phyloP scores from a whole-genome alignment of 768 basidiomycete genomes.

The Boletus rufocinnamomeus region DNA sequence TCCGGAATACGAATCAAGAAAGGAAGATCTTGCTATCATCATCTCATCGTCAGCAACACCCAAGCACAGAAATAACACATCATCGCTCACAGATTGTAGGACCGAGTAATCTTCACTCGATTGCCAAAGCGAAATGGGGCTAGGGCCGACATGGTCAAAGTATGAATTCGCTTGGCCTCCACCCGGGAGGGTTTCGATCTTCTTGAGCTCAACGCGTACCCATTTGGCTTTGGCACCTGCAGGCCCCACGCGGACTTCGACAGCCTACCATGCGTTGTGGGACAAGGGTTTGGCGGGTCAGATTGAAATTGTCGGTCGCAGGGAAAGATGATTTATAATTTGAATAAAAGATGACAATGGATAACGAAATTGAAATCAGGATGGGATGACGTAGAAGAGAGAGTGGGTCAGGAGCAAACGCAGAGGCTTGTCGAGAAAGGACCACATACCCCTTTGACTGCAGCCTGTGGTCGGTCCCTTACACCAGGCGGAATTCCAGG shows the following conservation, averaged over 20 bases:
- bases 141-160: constrained; percentile 46
- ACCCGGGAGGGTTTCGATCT: constrained; percentile 81
- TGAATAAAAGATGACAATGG: neutral
- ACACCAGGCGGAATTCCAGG: constrained; percentile 85
- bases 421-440: neutral
- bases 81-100: constrained; percentile 59
- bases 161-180: constrained; percentile 70
- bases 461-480: constrained; percentile 75
- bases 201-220: constrained; percentile 88
- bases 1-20: constrained; percentile 93
- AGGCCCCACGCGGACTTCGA: constrained; percentile 78
- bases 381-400: neutral
- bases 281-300: neutral
- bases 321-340: neutral
- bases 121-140: constrained; percentile 83
- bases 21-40: constrained; percentile 74
- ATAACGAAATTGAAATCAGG: constrained; percentile 6
- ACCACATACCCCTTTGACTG: constrained; percentile 78
- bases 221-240: constrained; percentile 88
- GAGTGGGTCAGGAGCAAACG: constrained; percentile 5
- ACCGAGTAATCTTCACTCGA: constrained; percentile 72
- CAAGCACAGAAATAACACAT: neutral
- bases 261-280: constrained; percentile 50
- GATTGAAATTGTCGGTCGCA: constrained; percentile 7
- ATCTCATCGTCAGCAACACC: neutral